phyloP scores from a whole-genome alignment of 306 rosid genomes.

The Glycine latifolia region DNA sequence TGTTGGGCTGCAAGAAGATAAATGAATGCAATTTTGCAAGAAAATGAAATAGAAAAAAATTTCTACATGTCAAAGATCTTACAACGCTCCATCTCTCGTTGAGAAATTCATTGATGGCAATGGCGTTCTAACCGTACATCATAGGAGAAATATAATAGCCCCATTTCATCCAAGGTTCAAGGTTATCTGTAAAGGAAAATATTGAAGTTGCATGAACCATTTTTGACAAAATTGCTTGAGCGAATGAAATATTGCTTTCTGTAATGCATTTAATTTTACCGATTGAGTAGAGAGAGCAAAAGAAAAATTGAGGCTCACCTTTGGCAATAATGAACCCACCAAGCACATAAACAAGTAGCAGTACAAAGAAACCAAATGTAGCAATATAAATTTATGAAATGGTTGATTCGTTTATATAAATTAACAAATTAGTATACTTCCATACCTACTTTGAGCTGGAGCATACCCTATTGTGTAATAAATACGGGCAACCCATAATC shows the following conservation, averaged over 20 bases:
- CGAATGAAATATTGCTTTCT: not conserved
- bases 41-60: conserved; percentile 3
- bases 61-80: too few relatives aligned
- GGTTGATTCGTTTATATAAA: too few relatives aligned
- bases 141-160: conserved; percentile 68
- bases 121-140: conserved; percentile 47
- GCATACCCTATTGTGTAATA: conserved; percentile 85
- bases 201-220: conserved; percentile 31
- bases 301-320: conserved; percentile 52
- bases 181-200: conserved; percentile 62
- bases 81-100: too few relatives aligned
- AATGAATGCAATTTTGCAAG: conserved; percentile 30
- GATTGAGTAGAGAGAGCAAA: not conserved
- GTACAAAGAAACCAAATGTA: conserved; percentile 57
- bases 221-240: not conserved
- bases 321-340: conserved; percentile 89
- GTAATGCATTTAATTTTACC: not conserved
- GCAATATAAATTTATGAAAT: too few relatives aligned
- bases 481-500: conserved; percentile 71
- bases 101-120: too few relatives aligned
- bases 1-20: conserved; percentile 51
- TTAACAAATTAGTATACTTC: too few relatives aligned
- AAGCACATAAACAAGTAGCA: conserved; percentile 76
- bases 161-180: conserved; percentile 91
- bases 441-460: conserved; percentile 74